A percentile compares a stretch with the other conserved stretches of the same genome.
Conservation (phyloP, 345 rosid species). For the Bretschneidera sinensis region DNA sequence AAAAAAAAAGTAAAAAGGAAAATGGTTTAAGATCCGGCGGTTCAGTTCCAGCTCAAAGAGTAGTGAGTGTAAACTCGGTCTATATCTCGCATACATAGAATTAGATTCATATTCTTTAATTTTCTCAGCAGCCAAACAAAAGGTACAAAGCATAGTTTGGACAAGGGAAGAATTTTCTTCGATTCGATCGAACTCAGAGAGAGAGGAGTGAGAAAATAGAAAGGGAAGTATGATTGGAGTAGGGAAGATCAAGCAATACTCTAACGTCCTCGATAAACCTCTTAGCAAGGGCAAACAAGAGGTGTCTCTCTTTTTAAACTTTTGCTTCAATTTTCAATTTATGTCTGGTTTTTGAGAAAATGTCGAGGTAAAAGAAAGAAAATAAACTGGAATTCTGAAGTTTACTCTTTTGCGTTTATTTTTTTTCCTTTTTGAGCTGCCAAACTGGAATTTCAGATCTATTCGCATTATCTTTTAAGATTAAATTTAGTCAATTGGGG, state of each 20-base stretch:
- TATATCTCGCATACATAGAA: no score
- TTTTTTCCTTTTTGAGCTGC: neutral
- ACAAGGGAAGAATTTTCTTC: neutral
- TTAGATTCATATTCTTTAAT: no score
- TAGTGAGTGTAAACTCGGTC: no score
- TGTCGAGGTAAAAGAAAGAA: neutral
- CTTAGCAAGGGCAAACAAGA: slow-evolving; percentile 98
- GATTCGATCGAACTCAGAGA: neutral
- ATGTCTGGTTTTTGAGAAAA: slow-evolving; percentile 9
- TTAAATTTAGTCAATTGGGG: neutral
- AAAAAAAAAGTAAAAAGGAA: no score
- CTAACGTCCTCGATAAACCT: slow-evolving; percentile 91
- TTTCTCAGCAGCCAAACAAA: no score
- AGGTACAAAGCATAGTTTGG: no score
- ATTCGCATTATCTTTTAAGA: neutral
- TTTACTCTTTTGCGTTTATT: neutral
- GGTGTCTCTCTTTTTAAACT: slow-evolving; percentile 32
- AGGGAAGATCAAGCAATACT: slow-evolving; percentile 91
- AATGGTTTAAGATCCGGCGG: no score
- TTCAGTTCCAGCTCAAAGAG: no score
- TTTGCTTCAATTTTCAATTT: slow-evolving; percentile 1
- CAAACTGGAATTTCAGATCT: neutral
- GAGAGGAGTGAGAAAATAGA: neutral
- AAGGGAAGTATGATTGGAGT: slow-evolving; percentile 69
- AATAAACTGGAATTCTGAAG: neutral